Conservation (phyloP, 148 eudicot genomes). For the Bassia scoparia region DNA sequence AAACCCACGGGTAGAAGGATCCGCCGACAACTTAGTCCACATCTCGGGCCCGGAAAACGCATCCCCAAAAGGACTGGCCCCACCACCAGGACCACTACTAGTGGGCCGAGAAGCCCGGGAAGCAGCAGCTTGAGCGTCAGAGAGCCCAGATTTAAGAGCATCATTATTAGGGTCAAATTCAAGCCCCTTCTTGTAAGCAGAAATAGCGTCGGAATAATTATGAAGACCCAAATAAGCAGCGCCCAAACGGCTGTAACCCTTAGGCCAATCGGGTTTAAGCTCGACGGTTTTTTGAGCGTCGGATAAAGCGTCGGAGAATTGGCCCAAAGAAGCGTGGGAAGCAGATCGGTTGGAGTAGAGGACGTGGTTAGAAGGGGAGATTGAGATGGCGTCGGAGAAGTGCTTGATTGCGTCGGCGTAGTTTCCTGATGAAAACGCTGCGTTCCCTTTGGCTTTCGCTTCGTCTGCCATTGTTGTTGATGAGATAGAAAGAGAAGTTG, state of each 20-base stretch:
- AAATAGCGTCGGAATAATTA: slow-evolving; percentile 43
- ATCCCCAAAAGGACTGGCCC: slow-evolving; percentile 64
- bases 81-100: background rate
- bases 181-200: slow-evolving; percentile 71
- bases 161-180: slow-evolving; percentile 74
- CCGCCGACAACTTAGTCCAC: slow-evolving; percentile 87
- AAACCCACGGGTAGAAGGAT: slow-evolving; percentile 55
- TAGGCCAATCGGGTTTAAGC: slow-evolving; percentile 76
- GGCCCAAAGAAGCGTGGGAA: slow-evolving; percentile 59
- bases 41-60: slow-evolving; percentile 88
- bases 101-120: slow-evolving; percentile 5
- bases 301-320: slow-evolving; percentile 58
- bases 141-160: slow-evolving; percentile 57
- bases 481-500: background rate
- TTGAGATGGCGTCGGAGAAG: slow-evolving; percentile 69
- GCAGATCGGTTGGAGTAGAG: slow-evolving; percentile 93
- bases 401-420: slow-evolving; percentile 64
- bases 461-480: slow-evolving; percentile 65
- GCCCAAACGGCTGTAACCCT: slow-evolving; percentile 81
- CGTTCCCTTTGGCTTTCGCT: slow-evolving; percentile 93
- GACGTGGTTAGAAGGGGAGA: slow-evolving; percentile 76
- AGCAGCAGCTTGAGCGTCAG: slow-evolving; percentile 54
- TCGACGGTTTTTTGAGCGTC: slow-evolving; percentile 82
- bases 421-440: slow-evolving; percentile 77
- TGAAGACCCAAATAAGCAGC: slow-evolving; percentile 62